Conservation (phyloP, 768 basidiomycete genomes). For the Brasilioporus rufonigricans region DNA sequence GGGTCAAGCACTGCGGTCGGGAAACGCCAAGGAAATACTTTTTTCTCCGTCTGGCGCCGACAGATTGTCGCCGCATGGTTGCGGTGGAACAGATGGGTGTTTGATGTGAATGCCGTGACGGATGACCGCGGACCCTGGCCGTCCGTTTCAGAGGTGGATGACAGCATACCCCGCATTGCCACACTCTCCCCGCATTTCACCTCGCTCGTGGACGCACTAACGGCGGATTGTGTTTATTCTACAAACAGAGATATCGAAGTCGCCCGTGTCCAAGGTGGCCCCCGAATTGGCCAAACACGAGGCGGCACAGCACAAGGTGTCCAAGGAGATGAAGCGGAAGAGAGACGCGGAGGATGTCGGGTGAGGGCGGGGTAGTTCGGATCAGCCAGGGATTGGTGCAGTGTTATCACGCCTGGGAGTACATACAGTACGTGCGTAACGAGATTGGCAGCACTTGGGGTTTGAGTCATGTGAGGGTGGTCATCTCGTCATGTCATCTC, state of each 20-base stretch:
- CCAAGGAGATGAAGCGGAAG: conserved; percentile 94
- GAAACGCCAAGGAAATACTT: no score
- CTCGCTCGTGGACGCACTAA: conserved; percentile 13
- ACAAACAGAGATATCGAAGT: conserved; percentile 82
- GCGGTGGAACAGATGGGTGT: no score
- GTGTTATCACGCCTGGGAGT: no score
- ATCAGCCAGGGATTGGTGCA: no score
- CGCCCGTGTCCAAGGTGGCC: conserved; percentile 87
- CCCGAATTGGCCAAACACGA: conserved; percentile 89
- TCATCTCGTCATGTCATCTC: not conserved
- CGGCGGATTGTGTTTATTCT: not conserved
- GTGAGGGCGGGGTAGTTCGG: conserved; percentile 16
- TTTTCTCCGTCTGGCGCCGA: no score
- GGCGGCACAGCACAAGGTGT: conserved; percentile 85
- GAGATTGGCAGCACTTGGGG: no score
- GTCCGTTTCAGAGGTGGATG: not conserved
- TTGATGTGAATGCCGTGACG: no score
- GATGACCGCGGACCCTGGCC: no score
- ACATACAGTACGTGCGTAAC: no score
- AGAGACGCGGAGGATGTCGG: conserved; percentile 78
- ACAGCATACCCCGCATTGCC: conserved; percentile 1
- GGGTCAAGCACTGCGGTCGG: no score
- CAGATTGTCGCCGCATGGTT: no score
- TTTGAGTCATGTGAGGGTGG: not conserved
- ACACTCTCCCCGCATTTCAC: conserved; percentile 9